Conservation (phyloP, 306 rosid species). For the Phaseolus lunatus region DNA sequence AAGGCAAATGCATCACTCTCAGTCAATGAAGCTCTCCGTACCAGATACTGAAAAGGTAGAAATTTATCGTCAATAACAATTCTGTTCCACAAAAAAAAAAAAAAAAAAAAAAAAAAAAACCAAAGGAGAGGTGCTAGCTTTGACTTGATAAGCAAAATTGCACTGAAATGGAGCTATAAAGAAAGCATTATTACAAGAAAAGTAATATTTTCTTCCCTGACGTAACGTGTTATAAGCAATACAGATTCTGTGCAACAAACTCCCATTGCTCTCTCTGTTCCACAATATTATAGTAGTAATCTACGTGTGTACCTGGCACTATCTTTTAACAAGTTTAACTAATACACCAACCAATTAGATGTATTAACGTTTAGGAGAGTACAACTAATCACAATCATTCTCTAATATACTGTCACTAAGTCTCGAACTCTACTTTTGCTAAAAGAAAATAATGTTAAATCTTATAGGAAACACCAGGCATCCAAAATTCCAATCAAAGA, state of each 20-base stretch:
- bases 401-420: not conserved
- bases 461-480: not conserved
- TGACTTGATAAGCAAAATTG: not conserved
- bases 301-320: not conserved
- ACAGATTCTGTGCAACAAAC: not conserved
- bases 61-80: conserved; percentile 39
- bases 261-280: not conserved
- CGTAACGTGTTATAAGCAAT: not conserved
- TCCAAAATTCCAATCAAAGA: conserved; percentile 21
- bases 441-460: not conserved
- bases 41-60: conserved; percentile 63
- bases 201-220: not conserved
- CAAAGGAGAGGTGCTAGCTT: conserved; percentile 8
- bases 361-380: not conserved
- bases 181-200: not conserved
- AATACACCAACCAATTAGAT: conserved; percentile 3
- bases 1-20: conserved; percentile 77
- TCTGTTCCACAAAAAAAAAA: conserved; percentile 13
- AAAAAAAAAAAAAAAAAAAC: not conserved
- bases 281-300: not conserved
- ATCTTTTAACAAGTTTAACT: conserved; percentile 2
- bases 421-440: not conserved
- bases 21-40: conserved; percentile 68
- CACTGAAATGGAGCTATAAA: conserved; percentile 5
- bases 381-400: not conserved